phyloP scores from a whole-genome alignment of 805 yeast genomes.

The Yarrowia alimentaria region DNA sequence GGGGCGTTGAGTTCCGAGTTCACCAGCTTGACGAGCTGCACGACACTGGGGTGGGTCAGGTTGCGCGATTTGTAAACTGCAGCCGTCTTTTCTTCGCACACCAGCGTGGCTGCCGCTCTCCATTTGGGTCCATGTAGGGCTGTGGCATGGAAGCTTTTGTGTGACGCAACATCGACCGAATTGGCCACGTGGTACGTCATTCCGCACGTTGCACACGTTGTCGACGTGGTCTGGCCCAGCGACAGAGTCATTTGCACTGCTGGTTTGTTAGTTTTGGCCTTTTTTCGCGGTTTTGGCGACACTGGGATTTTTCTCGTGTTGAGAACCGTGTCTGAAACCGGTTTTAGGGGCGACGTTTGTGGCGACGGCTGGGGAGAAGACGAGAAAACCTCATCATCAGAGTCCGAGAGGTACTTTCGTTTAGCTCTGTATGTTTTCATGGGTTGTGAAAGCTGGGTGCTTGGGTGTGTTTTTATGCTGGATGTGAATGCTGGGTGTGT shows the following conservation, averaged over 20 bases:
- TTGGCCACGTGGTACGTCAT: constrained; percentile 22
- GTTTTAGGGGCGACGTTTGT: constrained; percentile 11
- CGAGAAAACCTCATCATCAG: constrained; percentile 19
- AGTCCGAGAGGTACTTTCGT: constrained; percentile 22
- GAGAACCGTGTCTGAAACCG: no score
- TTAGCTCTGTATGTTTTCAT: constrained; percentile 15
- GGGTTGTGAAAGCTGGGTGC: not conserved
- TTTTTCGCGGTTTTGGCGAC: not conserved
- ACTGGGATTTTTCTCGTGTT: no score
- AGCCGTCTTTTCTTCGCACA: not conserved
- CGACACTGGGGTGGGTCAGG: constrained; percentile 6
- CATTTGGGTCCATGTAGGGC: constrained; percentile 23
- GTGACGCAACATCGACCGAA: not conserved
- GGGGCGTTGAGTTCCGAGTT: constrained; percentile 25
- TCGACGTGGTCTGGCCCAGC: constrained; percentile 13
- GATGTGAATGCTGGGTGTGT: not conserved
- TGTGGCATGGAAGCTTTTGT: constrained; percentile 13
- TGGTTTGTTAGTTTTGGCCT: not conserved
- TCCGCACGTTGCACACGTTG: constrained; percentile 16
- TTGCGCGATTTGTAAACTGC: constrained; percentile 17
- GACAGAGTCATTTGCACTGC: constrained; percentile 18
- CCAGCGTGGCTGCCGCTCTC: constrained; percentile 1
- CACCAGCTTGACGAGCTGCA: constrained; percentile 11
- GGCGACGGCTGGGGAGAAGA: constrained; percentile 6
- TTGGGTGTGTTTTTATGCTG: not conserved